These are phyloP conservation scores for Sporothrix euskadiensis DNA, from an alignment of 2,329 filamentous ascomycete species.

Conservation along the genomic window DNA sequence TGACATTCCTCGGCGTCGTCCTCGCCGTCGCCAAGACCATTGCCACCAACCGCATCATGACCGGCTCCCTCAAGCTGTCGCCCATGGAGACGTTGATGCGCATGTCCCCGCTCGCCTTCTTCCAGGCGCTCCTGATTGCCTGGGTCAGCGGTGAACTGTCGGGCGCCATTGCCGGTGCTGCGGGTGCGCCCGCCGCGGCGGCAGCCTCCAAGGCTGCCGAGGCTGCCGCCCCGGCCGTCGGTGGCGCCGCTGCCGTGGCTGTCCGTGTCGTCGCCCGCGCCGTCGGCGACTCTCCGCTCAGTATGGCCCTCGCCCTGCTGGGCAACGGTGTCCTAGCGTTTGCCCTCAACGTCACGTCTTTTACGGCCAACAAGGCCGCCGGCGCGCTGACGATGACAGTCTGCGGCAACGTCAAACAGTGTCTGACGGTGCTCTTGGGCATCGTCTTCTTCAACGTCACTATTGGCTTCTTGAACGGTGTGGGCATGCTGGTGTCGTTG, in stretches of 20 bases:
- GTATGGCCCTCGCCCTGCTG: conserved; percentile 44
- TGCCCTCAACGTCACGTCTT: conserved; percentile 57
- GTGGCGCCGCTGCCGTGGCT: background rate
- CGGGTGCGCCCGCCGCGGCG: background rate
- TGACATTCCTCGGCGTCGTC: conserved; percentile 56
- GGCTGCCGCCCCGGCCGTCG: background rate
- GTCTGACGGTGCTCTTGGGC: conserved; percentile 56
- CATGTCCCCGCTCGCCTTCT: conserved; percentile 61
- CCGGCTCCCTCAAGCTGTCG: conserved; percentile 57
- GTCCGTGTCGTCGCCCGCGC: background rate
- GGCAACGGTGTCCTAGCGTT: conserved; percentile 58
- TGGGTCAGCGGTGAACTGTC: conserved; percentile 54
- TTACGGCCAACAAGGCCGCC: conserved; percentile 59
- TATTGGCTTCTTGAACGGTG: conserved; percentile 55
- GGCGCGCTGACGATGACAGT: conserved; percentile 62
- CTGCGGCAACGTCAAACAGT: conserved; percentile 61
- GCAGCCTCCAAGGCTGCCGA: background rate
- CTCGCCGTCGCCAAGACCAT: conserved; percentile 60
- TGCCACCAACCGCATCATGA: conserved; percentile 65
- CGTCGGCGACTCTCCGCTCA: conserved; percentile 31
- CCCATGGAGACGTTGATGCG: conserved; percentile 62
- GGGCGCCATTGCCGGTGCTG: conserved; percentile 34
- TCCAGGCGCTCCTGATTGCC: conserved; percentile 56
- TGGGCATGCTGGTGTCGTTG: conserved; percentile 58
- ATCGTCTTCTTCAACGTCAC: conserved; percentile 55